These are phyloP conservation scores for Xerocomus potaroensis DNA, from an alignment of 768 basidiomycete genomes.

Conservation along the genomic window DNA sequence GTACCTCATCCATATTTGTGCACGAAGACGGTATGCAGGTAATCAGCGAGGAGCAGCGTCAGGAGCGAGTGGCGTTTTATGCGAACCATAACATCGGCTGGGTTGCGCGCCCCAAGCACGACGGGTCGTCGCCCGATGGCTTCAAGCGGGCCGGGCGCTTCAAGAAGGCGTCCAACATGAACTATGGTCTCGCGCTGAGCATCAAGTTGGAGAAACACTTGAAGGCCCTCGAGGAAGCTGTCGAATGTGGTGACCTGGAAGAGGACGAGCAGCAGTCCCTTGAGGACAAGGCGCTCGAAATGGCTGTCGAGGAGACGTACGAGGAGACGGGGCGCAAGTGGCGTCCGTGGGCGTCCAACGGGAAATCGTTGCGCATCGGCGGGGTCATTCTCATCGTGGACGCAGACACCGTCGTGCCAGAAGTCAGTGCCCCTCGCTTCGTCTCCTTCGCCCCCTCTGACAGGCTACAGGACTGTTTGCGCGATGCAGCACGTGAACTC, in stretches of 20 bases:
- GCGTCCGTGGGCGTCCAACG: constrained; percentile 77
- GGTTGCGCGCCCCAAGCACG: constrained; percentile 55
- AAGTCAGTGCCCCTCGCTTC: constrained; percentile 29
- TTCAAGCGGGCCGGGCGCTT: constrained; percentile 64
- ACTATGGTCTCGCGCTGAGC: constrained; percentile 57
- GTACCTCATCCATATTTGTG: constrained; percentile 51
- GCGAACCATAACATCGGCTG: constrained; percentile 55
- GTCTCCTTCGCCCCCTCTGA: not conserved
- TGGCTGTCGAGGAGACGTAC: constrained; percentile 72
- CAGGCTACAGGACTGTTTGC: constrained; percentile 48
- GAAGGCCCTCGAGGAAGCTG: constrained; percentile 44
- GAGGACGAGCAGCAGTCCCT: constrained; percentile 37
- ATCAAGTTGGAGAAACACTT: constrained; percentile 35
- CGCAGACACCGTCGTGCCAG: constrained; percentile 85
- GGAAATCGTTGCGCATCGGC: constrained; percentile 68
- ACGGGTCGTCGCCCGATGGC: constrained; percentile 15
- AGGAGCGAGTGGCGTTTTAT: constrained; percentile 49
- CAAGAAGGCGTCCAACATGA: constrained; percentile 94
- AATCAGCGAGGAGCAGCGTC: constrained; percentile 43
- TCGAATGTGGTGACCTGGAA: constrained; percentile 37
- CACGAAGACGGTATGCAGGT: constrained; percentile 61
- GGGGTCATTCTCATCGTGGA: constrained; percentile 83
- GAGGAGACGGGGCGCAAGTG: constrained; percentile 54
- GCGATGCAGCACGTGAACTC: constrained; percentile 85
- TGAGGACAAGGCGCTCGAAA: constrained; percentile 65